Conservation (phyloP, 177 flowering plant genomes). For the Telopea speciosissima region DNA sequence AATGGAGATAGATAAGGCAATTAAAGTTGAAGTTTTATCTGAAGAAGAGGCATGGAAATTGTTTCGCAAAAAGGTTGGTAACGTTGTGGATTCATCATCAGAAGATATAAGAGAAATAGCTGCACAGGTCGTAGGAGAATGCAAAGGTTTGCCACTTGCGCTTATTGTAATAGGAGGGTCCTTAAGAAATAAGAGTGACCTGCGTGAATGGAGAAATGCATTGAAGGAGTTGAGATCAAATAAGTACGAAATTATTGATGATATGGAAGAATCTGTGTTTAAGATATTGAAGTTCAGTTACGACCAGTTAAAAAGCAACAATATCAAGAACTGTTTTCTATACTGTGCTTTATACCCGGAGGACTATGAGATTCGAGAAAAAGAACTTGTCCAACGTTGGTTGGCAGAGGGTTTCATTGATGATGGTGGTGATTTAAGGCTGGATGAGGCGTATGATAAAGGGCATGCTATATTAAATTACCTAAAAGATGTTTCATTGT, state of each 20-base stretch:
- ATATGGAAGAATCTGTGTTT: neutral
- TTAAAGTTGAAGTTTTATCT: neutral
- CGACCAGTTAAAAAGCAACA: neutral
- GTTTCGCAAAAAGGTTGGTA: neutral
- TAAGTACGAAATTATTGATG: neutral
- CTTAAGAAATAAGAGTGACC: neutral
- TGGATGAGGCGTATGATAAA: constrained; percentile 2
- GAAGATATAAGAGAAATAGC: neutral
- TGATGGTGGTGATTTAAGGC: neutral
- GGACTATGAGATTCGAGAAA: neutral
- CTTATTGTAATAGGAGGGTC: neutral
- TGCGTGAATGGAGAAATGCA: neutral
- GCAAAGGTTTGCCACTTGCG: neutral
- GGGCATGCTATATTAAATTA: constrained; percentile 3
- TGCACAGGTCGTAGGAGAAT: neutral
- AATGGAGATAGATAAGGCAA: neutral
- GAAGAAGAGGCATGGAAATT: neutral
- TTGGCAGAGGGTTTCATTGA: neutral
- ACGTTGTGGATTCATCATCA: neutral
- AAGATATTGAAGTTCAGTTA: neutral
- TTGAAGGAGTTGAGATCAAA: neutral
- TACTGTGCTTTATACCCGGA: neutral
- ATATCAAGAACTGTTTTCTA: neutral
- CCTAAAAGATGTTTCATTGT: constrained; percentile 1
- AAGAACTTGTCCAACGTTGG: neutral